Conservation (phyloP, 192 early-diverging fungal species). For the Coemansia javaensis region DNA sequence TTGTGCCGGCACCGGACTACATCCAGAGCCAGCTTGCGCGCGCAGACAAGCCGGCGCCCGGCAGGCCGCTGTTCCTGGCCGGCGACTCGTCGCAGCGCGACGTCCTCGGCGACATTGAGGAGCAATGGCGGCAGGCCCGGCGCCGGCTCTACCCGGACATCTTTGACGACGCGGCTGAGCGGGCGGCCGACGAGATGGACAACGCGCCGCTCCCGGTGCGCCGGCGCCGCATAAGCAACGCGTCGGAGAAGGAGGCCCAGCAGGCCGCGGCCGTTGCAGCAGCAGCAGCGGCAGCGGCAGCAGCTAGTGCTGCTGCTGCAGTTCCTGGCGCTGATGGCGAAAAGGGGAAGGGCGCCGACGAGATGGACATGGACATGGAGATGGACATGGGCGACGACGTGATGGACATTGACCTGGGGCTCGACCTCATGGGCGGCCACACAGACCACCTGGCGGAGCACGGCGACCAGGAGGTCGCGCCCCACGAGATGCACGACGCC, state of each 20-base stretch:
- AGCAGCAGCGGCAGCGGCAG: background rate
- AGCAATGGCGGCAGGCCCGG: conserved; percentile 38
- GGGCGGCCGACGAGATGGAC: conserved; percentile 37
- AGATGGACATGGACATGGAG: conserved; percentile 5
- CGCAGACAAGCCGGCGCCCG: conserved; percentile 17
- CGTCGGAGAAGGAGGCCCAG: conserved; percentile 7
- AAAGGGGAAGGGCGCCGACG: background rate
- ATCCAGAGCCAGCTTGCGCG: conserved; percentile 17
- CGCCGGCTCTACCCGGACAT: conserved; percentile 18
- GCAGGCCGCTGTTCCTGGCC: conserved; percentile 35
- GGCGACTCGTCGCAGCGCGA: conserved; percentile 20
- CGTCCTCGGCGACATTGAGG: conserved; percentile 35
- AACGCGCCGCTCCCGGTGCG: conserved; percentile 29
- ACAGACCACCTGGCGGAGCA: background rate
- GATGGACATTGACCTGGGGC: conserved; percentile 18
- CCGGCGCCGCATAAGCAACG: conserved; percentile 1
- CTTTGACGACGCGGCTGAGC: conserved; percentile 22
- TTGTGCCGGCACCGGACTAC: conserved; percentile 12
- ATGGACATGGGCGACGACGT: conserved; percentile 35
- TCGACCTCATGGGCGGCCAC: conserved; percentile 4
- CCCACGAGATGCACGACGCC: background rate
- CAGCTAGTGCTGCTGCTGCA: no score
- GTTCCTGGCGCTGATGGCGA: no score
- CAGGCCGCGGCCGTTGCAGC: background rate
- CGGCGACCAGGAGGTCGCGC: background rate